Conservation (phyloP, 2,329 filamentous ascomycete genomes). For the Knufia fluminis region DNA sequence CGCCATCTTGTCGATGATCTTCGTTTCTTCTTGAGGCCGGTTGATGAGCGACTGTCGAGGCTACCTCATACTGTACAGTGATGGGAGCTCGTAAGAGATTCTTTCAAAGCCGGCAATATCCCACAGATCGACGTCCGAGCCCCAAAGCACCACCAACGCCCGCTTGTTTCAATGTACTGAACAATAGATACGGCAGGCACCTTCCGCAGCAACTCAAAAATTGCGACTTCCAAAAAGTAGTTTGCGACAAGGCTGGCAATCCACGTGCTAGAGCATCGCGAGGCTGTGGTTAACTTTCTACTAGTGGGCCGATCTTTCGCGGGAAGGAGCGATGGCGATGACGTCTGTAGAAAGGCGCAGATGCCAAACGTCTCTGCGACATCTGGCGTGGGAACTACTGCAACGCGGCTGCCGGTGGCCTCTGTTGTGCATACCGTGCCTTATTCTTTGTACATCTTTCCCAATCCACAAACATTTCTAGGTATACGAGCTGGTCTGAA, state of each 20-base stretch:
- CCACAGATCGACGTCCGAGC: background rate
- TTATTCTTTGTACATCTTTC: no score
- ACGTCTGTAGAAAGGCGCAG: background rate
- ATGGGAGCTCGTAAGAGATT: no score
- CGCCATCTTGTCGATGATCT: constrained; percentile 57
- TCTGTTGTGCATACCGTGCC: no score
- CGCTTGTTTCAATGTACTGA: no score
- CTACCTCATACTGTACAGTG: background rate
- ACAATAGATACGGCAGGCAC: background rate
- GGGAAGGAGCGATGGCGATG: background rate
- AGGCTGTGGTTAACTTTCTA: background rate
- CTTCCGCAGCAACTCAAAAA: background rate
- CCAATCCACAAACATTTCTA: no score
- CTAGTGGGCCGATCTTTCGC: background rate
- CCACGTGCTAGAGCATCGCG: background rate
- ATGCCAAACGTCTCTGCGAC: background rate
- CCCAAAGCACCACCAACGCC: background rate
- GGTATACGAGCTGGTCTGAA: no score
- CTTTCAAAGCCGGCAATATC: no score
- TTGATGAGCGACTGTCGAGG: background rate
- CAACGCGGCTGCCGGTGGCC: background rate
- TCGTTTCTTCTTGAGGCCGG: background rate
- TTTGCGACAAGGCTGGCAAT: background rate
- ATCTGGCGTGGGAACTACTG: background rate
- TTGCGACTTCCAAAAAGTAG: background rate